These are phyloP conservation scores for Leonotis leonurus DNA, from an alignment of 257 asterid species.

Conservation along the genomic window DNA sequence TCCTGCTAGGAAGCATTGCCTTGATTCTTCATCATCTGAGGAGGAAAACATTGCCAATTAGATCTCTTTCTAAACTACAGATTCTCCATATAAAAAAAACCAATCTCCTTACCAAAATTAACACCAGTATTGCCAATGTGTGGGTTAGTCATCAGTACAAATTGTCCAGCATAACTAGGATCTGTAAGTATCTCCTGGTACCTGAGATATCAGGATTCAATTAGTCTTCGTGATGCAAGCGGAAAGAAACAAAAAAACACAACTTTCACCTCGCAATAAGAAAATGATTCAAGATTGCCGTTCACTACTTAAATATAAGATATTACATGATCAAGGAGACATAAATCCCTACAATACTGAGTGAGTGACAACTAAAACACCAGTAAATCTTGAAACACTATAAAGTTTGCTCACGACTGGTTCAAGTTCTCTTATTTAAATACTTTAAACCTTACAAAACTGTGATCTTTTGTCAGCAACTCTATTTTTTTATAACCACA, in stretches of 20 bases:
- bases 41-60: slow-evolving; percentile 13
- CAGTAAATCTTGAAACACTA: neutral
- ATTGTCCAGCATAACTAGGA: slow-evolving; percentile 98
- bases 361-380: too few species aligned
- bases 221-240: neutral
- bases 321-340: neutral
- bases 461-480: neutral
- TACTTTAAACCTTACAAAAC: neutral
- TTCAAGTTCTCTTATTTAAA: neutral
- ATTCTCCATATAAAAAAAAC: slow-evolving; percentile 1
- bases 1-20: slow-evolving; percentile 82
- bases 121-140: slow-evolving; percentile 95
- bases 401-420: neutral
- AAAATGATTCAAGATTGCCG: neutral
- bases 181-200: slow-evolving; percentile 95
- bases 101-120: slow-evolving; percentile 58
- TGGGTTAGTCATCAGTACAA: slow-evolving; percentile 92
- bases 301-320: neutral
- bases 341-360: neutral
- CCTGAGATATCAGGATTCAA: slow-evolving; percentile 32
- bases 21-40: slow-evolving; percentile 82
- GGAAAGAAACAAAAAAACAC: neutral
- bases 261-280: neutral
- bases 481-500: neutral
- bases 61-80: slow-evolving; percentile 2